Conservation (phyloP, 73 alveolate species). For the Tetrahymena elliotti region DNA sequence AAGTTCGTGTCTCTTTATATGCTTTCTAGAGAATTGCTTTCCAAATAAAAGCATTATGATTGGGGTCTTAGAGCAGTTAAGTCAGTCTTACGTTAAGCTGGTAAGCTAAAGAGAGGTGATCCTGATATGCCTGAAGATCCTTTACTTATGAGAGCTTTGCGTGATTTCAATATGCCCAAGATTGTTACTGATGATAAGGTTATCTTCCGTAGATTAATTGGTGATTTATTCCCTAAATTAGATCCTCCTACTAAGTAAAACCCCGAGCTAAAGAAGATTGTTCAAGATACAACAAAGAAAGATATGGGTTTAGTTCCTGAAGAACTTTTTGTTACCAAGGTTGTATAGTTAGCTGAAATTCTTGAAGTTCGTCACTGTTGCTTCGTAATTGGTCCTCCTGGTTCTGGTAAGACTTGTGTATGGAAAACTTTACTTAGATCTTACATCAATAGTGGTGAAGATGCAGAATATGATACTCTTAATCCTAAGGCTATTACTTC, state of each 20-base stretch:
- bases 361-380: constrained; percentile 98
- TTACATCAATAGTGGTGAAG: constrained; percentile 43
- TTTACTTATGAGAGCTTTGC: constrained; percentile 98
- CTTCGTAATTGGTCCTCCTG: constrained; percentile 99
- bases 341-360: constrained; percentile 94
- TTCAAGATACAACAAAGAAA: constrained; percentile 52
- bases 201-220: constrained; percentile 94
- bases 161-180: constrained; percentile 99
- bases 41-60: constrained; percentile 99
- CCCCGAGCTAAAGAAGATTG: constrained; percentile 66
- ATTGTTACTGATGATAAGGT: constrained; percentile 92
- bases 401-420: constrained; percentile 98
- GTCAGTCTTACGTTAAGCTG: constrained; percentile 99
- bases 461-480: constrained; percentile 91
- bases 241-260: constrained; percentile 81
- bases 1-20: constrained; percentile 86
- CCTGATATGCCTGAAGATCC: constrained; percentile 96
- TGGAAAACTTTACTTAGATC: constrained; percentile 96
- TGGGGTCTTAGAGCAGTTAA: constrained; percentile 99
- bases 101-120: constrained; percentile 97
- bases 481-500: constrained; percentile 99
- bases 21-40: constrained; percentile 82
- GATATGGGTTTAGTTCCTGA: constrained; percentile 85
- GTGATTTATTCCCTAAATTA: constrained; percentile 97
- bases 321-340: constrained; percentile 93